Percentiles rank a stretch among this genome's conserved stretches.
Evolutionary conservation across 176 grass and related monocot genomes (phyloP).

Genomic region (Rhipidocladum racemiflorum): DNA sequence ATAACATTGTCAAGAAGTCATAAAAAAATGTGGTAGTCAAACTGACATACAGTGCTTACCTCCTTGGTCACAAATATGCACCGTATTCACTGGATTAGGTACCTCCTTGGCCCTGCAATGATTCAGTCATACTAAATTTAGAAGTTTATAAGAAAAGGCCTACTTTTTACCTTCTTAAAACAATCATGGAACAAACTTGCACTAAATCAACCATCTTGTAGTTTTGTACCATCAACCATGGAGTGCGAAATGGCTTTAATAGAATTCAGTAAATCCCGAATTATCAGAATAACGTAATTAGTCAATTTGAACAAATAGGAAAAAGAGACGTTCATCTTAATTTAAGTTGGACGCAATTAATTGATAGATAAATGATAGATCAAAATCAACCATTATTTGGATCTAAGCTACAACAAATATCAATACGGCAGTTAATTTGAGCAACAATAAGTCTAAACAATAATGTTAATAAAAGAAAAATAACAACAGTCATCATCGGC

Average conservation of each 20-base stretch:
- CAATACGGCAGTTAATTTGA: too few species aligned
- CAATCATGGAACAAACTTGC: slow-evolving; percentile 1
- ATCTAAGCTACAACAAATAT: too few species aligned
- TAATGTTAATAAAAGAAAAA: too few species aligned
- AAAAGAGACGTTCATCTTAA: neutral
- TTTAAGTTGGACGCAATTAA: neutral
- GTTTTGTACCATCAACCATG: neutral
- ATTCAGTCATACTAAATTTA: slow-evolving; percentile 12
- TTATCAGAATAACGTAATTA: neutral
- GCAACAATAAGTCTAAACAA: too few species aligned
- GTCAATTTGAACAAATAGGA: neutral
- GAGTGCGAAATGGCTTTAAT: neutral
- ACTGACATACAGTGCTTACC: slow-evolving; percentile 7
- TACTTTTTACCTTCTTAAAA: neutral
- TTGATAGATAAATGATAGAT: too few species aligned
- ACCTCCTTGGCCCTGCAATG: slow-evolving; percentile 45
- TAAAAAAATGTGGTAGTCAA: neutral
- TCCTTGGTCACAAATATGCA: slow-evolving; percentile 56
- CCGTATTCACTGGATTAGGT: slow-evolving; percentile 42
- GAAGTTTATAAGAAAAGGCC: too few species aligned
- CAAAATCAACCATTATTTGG: too few species aligned
- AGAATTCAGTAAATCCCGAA: neutral
- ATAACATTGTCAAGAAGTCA: too few species aligned
- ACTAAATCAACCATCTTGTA: neutral
- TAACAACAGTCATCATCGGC: too few species aligned